These are phyloP conservation scores for Pelargonium nanum DNA, from an alignment of 345 rosid genomes.

Conservation along the genomic window DNA sequence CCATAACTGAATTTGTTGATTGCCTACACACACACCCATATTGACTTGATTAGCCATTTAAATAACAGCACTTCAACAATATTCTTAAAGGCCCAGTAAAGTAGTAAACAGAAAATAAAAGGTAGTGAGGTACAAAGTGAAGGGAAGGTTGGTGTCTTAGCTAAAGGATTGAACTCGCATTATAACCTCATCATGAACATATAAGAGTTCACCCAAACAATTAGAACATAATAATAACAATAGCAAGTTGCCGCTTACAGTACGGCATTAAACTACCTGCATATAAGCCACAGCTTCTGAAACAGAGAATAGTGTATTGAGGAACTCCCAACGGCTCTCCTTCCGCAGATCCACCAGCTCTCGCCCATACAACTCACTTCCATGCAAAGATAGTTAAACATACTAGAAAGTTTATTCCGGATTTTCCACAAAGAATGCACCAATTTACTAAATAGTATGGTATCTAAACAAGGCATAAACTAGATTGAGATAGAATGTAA, in stretches of 20 bases:
- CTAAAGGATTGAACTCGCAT: not conserved
- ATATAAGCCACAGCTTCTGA: conserved; percentile 92
- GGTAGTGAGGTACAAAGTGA: not conserved
- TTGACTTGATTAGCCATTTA: not conserved
- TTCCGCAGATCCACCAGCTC: conserved; percentile 91
- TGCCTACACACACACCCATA: too few relatives aligned
- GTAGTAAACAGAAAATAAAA: not conserved
- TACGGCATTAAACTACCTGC: conserved; percentile 41
- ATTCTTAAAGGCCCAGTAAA: not conserved
- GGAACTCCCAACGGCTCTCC: conserved; percentile 83
- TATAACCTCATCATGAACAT: not conserved
- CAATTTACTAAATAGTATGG: too few relatives aligned
- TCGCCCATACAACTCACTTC: conserved; percentile 89
- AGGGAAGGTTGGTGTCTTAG: not conserved
- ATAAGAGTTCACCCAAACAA: not conserved
- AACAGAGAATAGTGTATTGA: conserved; percentile 87
- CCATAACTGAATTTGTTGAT: not conserved
- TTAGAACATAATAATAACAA: not conserved
- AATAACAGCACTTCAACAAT: not conserved
- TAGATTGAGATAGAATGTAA: too few relatives aligned
- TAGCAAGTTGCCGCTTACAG: not conserved
- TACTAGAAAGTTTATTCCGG: conserved; percentile 20
- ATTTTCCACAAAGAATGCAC: conserved; percentile 18
- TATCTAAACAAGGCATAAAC: too few relatives aligned
- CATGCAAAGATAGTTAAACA: conserved; percentile 33